Conservation (phyloP, 179 eudicot genomes). For the Monotropa hypopitys region DNA sequence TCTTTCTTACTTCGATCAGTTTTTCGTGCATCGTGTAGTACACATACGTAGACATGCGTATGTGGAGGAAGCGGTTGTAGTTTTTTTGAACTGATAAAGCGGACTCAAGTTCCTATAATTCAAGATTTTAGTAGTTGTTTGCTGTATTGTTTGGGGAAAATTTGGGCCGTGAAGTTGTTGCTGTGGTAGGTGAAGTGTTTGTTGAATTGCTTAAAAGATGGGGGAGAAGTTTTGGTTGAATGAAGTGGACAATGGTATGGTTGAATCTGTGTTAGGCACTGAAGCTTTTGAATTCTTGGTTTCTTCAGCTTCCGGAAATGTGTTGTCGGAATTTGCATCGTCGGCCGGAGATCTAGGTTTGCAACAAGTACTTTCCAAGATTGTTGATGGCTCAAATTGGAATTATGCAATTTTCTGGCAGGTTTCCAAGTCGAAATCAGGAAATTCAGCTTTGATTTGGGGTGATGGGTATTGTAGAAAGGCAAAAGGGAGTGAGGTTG, state of each 20-base stretch:
- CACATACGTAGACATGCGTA: background rate
- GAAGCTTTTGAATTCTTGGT: constrained; percentile 70
- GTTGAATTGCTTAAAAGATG: constrained; percentile 5
- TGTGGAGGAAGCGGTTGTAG: background rate
- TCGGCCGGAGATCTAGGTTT: constrained; percentile 49
- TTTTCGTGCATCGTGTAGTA: background rate
- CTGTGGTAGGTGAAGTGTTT: background rate
- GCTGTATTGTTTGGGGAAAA: background rate
- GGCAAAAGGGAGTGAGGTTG: constrained; percentile 51
- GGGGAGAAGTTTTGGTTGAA: constrained; percentile 17
- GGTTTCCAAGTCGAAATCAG: constrained; percentile 50
- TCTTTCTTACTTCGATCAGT: background rate
- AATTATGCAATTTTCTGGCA: constrained; percentile 97
- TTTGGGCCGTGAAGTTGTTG: background rate
- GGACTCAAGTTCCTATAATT: background rate
- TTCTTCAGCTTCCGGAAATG: constrained; percentile 36
- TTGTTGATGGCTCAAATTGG: constrained; percentile 75
- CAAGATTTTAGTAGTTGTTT: too few relatives aligned
- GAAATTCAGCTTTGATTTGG: constrained; percentile 81
- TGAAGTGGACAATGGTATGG: constrained; percentile 15
- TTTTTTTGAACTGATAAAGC: background rate
- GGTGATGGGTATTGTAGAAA: constrained; percentile 96
- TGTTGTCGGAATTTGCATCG: constrained; percentile 51
- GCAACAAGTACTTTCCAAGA: constrained; percentile 72
- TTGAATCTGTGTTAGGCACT: constrained; percentile 60